These are phyloP conservation scores for Tillandsia fasciculata DNA, from an alignment of 176 grass and related monocot species.

Conservation along the genomic window DNA sequence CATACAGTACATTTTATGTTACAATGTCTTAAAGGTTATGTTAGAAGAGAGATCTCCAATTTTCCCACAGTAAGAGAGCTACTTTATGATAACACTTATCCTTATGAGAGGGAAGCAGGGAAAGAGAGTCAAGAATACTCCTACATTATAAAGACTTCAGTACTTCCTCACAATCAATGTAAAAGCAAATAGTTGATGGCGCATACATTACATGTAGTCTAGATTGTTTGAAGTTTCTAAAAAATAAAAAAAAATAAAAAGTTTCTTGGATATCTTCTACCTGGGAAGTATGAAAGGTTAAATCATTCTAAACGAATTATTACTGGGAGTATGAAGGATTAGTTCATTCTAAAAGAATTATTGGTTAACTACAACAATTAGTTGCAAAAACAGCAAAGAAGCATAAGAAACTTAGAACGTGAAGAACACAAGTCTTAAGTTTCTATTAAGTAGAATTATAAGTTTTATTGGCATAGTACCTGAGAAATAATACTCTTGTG, in stretches of 20 bases:
- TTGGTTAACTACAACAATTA: neutral
- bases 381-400: neutral
- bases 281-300: neutral
- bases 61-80: too few species aligned
- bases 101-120: too few species aligned
- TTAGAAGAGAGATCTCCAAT: too few species aligned
- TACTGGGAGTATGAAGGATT: neutral
- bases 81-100: too few species aligned
- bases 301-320: neutral
- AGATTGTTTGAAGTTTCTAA: neutral
- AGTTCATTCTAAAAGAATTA: neutral
- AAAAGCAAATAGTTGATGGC: too few species aligned
- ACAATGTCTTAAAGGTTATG: too few species aligned
- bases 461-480: constrained; percentile 27
- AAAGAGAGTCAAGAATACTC: too few species aligned
- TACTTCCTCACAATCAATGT: too few species aligned
- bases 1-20: too few species aligned
- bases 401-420: neutral
- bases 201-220: too few species aligned
- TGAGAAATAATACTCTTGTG: constrained; percentile 73
- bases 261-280: too few species aligned
- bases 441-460: neutral
- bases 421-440: neutral
- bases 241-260: neutral
- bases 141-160: too few species aligned